These are phyloP conservation scores for Huntiella moniliformis DNA, from an alignment of 2,329 filamentous ascomycete genomes.

Conservation along the genomic window DNA sequence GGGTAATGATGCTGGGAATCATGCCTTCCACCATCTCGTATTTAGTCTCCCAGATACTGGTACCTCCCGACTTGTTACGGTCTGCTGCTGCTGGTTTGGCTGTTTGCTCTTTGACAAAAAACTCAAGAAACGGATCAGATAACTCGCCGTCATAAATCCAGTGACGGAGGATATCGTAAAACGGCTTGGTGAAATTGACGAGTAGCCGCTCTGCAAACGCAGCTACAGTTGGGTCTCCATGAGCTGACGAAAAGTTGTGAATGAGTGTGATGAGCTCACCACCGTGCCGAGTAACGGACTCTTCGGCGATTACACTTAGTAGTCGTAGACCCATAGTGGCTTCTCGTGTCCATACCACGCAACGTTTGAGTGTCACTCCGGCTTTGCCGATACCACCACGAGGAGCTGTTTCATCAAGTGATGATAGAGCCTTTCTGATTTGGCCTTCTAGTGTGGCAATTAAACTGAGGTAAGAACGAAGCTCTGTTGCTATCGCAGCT, in stretches of 20 bases:
- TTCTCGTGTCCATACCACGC: conserved; percentile 92
- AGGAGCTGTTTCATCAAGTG: conserved; percentile 49
- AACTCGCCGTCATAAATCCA: conserved; percentile 99
- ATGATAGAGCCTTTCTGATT: conserved; percentile 62
- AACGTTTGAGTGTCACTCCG: conserved; percentile 84
- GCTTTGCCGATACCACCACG: conserved; percentile 60
- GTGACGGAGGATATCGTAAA: conserved; percentile 86
- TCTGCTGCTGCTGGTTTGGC: conserved; percentile 28
- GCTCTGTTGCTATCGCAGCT: conserved; percentile 65
- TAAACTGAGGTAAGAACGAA: conserved; percentile 75
- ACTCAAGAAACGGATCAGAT: conserved; percentile 87
- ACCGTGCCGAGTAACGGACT: conserved; percentile 64
- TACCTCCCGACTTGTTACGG: conserved; percentile 36
- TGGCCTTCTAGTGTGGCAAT: conserved; percentile 87
- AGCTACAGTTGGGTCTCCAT: conserved; percentile 87
- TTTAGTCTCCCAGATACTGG: conserved; percentile 77
- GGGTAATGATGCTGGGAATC: conserved; percentile 73
- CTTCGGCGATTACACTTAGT: conserved; percentile 86
- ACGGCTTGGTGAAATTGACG: conserved; percentile 72
- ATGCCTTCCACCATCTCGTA: conserved; percentile 37
- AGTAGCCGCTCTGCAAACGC: conserved; percentile 83
- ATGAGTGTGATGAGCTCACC: conserved; percentile 88
- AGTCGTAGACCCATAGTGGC: conserved; percentile 86
- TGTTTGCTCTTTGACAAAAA: conserved; percentile 64
- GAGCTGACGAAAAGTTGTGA: conserved; percentile 78